Percentiles rank a stretch among this genome's conserved stretches.
phyloP scores from a whole-genome alignment of 1,284 basidiomycete genomes.

The Heimioporus retisporus region DNA sequence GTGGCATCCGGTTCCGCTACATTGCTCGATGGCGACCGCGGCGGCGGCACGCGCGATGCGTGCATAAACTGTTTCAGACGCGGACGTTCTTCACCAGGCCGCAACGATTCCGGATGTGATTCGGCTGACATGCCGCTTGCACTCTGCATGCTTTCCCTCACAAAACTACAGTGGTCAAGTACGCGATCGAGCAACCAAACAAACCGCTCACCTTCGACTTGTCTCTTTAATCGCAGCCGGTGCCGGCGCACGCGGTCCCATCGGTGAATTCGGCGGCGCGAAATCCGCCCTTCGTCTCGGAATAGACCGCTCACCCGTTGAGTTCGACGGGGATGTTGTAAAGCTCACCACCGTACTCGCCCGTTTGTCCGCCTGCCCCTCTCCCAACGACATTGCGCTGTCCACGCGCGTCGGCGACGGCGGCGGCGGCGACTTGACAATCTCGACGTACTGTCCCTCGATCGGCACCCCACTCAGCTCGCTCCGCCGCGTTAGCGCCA shows the following conservation, averaged over 20 bases:
- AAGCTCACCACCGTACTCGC: constrained; percentile 58
- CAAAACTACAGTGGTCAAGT: constrained; percentile 25
- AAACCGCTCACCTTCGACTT: constrained; percentile 33
- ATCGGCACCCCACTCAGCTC: constrained; percentile 30
- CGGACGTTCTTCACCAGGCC: constrained; percentile 53
- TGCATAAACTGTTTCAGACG: constrained; percentile 81
- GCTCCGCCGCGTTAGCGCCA: constrained; percentile 47
- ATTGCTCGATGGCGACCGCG: constrained; percentile 50
- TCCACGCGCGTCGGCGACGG: no score
- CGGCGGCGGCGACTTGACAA: constrained; percentile 35
- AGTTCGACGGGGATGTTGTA: constrained; percentile 68
- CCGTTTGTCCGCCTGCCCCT: constrained; percentile 41
- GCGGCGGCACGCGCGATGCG: constrained; percentile 72
- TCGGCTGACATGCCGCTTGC: constrained; percentile 48
- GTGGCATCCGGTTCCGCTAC: constrained; percentile 37
- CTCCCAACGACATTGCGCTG: no score
- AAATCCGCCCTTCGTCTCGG: constrained; percentile 76
- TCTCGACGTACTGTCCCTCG: constrained; percentile 44
- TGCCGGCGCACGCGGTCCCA: constrained; percentile 31
- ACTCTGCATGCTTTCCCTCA: constrained; percentile 46
- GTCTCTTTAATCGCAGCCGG: constrained; percentile 34
- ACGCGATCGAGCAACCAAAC: not conserved
- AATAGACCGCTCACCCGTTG: constrained; percentile 70
- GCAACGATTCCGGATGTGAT: constrained; percentile 42
- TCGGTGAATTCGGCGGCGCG: constrained; percentile 58